Evolutionary conservation across 1,284 basidiomycete genomes (phyloP).

Genomic region (Papiliotrema fonsecae): DNA sequence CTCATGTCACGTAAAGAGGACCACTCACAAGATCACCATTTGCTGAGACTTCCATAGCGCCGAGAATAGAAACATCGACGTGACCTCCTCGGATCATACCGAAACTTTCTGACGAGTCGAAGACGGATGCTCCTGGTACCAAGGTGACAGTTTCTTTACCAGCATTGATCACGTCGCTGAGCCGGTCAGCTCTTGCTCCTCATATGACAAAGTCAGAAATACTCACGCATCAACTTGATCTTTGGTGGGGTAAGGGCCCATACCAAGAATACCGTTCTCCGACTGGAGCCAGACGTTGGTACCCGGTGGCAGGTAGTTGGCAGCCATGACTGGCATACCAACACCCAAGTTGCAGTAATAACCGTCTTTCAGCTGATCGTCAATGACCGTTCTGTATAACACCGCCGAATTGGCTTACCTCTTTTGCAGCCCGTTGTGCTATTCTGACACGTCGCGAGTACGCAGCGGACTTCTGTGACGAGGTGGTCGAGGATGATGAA

Average conservation of each 20-base stretch:
- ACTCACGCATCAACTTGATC: slow-evolving; percentile 82
- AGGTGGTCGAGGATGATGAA: slow-evolving; percentile 23
- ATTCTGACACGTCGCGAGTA: slow-evolving; percentile 61
- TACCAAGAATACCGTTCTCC: slow-evolving; percentile 91
- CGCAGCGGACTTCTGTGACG: slow-evolving; percentile 53
- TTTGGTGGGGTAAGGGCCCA: slow-evolving; percentile 88
- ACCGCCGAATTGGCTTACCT: slow-evolving; percentile 56
- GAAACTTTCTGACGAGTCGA: slow-evolving; percentile 61
- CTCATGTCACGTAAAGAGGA: neutral
- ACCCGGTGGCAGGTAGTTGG: slow-evolving; percentile 70
- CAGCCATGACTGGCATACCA: slow-evolving; percentile 92
- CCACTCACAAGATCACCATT: slow-evolving; percentile 71
- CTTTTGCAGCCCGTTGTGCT: slow-evolving; percentile 73
- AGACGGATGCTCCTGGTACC: slow-evolving; percentile 84
- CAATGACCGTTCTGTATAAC: neutral
- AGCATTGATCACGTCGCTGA: slow-evolving; percentile 87
- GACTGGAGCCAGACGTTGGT: slow-evolving; percentile 89
- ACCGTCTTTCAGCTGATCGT: slow-evolving; percentile 55
- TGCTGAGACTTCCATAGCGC: slow-evolving; percentile 87
- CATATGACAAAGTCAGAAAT: neutral
- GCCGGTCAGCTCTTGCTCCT: neutral
- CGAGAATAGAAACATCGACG: slow-evolving; percentile 85
- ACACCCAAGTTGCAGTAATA: slow-evolving; percentile 69
- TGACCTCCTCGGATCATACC: slow-evolving; percentile 96
- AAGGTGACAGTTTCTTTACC: slow-evolving; percentile 94